Percentiles rank a stretch among this genome's conserved stretches.
Conservation (phyloP, 352 stramenopile genomes). For the Globisporangium cederbergense region DNA sequence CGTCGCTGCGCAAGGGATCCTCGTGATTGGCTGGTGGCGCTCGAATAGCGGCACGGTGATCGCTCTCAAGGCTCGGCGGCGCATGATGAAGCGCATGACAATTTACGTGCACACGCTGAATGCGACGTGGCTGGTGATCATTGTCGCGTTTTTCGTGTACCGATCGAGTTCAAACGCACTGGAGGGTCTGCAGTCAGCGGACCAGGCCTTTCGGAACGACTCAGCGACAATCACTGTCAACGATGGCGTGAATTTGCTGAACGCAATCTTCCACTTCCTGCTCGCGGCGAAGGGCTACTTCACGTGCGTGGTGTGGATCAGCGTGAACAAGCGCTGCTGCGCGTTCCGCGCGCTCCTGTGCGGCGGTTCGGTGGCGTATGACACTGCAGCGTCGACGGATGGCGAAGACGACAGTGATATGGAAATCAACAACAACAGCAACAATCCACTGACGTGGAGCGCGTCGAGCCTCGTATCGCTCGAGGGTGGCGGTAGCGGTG, state of each 20-base stretch:
- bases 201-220: slow-evolving; percentile 4
- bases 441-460: slow-evolving; percentile 9
- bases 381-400: neutral
- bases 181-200: slow-evolving; percentile 24
- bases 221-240: neutral
- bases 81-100: slow-evolving; percentile 75
- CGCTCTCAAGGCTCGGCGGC: slow-evolving; percentile 56
- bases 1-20: slow-evolving; percentile 48
- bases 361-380: slow-evolving; percentile 5
- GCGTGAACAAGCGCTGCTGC: slow-evolving; percentile 62
- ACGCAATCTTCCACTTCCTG: slow-evolving; percentile 56
- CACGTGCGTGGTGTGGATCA: slow-evolving; percentile 58
- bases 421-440: neutral
- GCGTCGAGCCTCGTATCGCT: slow-evolving; percentile 14
- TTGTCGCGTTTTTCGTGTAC: slow-evolving; percentile 65
- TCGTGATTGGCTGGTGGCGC: slow-evolving; percentile 70
- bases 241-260: slow-evolving; percentile 28
- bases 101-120: slow-evolving; percentile 72
- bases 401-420: slow-evolving; percentile 4
- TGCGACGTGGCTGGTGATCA: slow-evolving; percentile 53
- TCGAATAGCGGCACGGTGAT: slow-evolving; percentile 78
- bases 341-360: slow-evolving; percentile 29
- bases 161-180: slow-evolving; percentile 42
- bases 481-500: neutral
- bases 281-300: slow-evolving; percentile 66